Base-by-base conservation (phyloP, 805 yeast genomes). In the Metschnikowia baotianmanensis region DNA sequence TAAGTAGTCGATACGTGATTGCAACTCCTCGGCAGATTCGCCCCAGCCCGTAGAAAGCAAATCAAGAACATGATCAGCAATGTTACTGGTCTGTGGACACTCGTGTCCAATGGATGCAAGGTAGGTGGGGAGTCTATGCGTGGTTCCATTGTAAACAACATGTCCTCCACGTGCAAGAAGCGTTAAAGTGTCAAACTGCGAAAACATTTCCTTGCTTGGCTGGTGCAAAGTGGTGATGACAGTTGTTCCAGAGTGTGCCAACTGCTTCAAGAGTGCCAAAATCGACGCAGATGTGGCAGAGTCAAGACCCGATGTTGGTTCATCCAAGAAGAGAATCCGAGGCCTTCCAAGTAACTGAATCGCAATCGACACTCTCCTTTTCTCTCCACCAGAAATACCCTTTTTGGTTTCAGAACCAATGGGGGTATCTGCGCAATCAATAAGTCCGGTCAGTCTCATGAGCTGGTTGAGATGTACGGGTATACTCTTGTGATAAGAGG, bases 281-380 rank as follows among this genome's bases (percentile, higher is more conserved):
- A 87, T 83, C 2, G 86, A 75, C 1, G 77, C 71, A 0, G 95
- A 84, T 0, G 93, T 86, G 42, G 85, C 78, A 10, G 90, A 78
- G 55, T 88, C 96, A 19, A 88, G 69, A 0, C 96, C 96, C 4
- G 95, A 85, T 0, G 96, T 88, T 2, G 96, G 96, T 55, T 88
- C 96, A 61, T 88, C 96, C 18, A 88, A 61, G 36, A 88, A 71
- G 25, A 88, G 58, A 27, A 88, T 71, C 42, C 80, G 79, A 0
- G 95, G 91, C 42, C 79, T 79, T 43, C 82, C 79, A 29, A 88
- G 63, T 25, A 88, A 64, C 56, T 87, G 95, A 31, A 86, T 75
- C 2, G 90, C 91, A 59, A 88, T 86, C 0, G 91, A 82, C 0
- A 88, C 83, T 50, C 96, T 71, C 52, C 96, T 72, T 57, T 85